Percentiles rank a stretch among this genome's conserved stretches.
Evolutionary conservation across 495 filamentous ascomycete genomes (phyloP).

Genomic region (Collariella sp.): DNA sequence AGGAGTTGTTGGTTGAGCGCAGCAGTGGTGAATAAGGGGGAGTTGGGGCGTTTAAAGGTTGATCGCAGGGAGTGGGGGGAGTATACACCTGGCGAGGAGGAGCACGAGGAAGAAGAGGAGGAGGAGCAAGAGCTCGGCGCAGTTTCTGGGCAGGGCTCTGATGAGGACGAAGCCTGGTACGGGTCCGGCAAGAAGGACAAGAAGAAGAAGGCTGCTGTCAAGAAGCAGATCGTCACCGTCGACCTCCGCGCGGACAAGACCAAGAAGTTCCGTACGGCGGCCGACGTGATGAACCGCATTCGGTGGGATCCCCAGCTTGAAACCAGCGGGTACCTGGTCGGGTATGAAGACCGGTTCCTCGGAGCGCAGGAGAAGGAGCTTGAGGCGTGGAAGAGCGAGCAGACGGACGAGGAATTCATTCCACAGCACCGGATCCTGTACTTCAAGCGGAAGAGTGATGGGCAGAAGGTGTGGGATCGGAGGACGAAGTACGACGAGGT

Average conservation of each 20-base stretch:
- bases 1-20: conserved; percentile 41
- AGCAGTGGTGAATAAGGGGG: conserved; percentile 27
- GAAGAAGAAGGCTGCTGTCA: conserved; percentile 15
- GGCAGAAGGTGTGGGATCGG: conserved; percentile 54
- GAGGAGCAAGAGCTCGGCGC: conserved; percentile 21
- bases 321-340: conserved; percentile 57
- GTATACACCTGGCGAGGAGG: conserved; percentile 33
- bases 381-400: conserved; percentile 61
- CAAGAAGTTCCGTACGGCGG: conserved; percentile 35
- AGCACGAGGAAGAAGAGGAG: conserved; percentile 26
- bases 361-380: conserved; percentile 56
- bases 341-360: conserved; percentile 66
- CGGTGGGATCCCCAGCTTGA: conserved; percentile 61
- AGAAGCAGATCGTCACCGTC: conserved; percentile 3
- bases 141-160: neutral
- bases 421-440: conserved; percentile 71
- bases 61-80: conserved; percentile 45
- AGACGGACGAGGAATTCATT: conserved; percentile 78
- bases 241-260: conserved; percentile 12
- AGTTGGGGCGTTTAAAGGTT: conserved; percentile 33
- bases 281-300: conserved; percentile 64
- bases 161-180: neutral
- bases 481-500: conserved; percentile 34
- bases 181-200: neutral
- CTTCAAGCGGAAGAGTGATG: conserved; percentile 53